Evolutionary conservation across 139 green algal species (phyloP).

Genomic region (Chlorella sorokiniana): DNA sequence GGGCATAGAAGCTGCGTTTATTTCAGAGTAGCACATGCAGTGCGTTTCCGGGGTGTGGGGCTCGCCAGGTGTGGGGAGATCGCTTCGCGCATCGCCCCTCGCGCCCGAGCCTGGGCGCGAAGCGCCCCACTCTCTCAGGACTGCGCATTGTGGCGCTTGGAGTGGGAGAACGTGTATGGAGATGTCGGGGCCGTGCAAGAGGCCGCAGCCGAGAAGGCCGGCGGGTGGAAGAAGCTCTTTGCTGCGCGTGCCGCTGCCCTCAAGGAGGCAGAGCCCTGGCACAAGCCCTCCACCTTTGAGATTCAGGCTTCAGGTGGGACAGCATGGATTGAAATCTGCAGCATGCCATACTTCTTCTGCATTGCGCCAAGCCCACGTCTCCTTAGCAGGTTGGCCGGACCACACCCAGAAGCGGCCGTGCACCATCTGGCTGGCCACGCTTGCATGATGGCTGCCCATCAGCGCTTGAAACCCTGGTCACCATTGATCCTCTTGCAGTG

Average conservation of each 20-base stretch:
- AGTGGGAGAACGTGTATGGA: conserved; percentile 16
- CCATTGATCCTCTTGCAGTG: not conserved
- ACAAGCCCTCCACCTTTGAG: conserved; percentile 49
- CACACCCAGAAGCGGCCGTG: too few species aligned
- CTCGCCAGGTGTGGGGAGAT: too few species aligned
- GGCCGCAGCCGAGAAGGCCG: conserved; percentile 27
- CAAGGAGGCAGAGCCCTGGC: conserved; percentile 43
- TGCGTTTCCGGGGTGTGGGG: too few species aligned
- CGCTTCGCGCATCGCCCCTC: too few species aligned
- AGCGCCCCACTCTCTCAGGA: not conserved
- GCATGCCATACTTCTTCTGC: not conserved
- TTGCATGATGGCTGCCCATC: conserved; percentile 5
- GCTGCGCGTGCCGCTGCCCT: conserved; percentile 24
- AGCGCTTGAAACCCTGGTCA: too few species aligned
- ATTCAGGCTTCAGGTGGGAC: conserved; percentile 43
- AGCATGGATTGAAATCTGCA: too few species aligned
- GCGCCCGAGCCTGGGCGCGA: not conserved
- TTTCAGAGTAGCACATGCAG: too few species aligned
- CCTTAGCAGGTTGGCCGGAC: too few species aligned
- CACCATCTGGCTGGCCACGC: too few species aligned
- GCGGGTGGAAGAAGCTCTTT: conserved; percentile 52
- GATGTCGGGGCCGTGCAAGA: conserved; percentile 6
- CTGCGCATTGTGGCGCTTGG: not conserved
- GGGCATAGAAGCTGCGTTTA: too few species aligned
- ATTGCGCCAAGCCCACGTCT: too few species aligned